These are phyloP conservation scores for Pleomassaria siparia DNA, from an alignment of 2,329 filamentous ascomycete genomes.

Conservation along the genomic window DNA sequence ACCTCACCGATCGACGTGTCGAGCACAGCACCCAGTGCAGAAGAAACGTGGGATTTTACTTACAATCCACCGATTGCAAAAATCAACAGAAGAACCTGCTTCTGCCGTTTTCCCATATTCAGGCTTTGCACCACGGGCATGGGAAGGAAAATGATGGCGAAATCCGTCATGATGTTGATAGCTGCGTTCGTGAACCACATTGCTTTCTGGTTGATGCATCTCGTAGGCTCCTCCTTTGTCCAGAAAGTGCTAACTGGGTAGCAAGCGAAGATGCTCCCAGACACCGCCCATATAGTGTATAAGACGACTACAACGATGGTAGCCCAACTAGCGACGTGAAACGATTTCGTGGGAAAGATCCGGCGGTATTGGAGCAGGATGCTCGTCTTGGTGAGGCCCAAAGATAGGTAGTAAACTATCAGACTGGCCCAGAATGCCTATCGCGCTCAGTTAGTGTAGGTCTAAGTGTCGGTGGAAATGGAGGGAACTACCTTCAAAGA, in stretches of 20 bases:
- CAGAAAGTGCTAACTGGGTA: constrained; percentile 36
- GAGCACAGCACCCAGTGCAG: not conserved
- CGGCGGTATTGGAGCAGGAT: constrained; percentile 37
- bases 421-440: constrained; percentile 37
- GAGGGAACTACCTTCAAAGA: constrained; percentile 25
- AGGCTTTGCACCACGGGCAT: constrained; percentile 38
- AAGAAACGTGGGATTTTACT: constrained; percentile 18
- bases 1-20: not conserved
- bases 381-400: constrained; percentile 36
- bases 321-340: constrained; percentile 25
- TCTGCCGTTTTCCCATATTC: constrained; percentile 38
- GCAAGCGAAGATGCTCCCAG: constrained; percentile 37
- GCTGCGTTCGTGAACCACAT: constrained; percentile 35
- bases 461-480: not conserved
- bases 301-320: constrained; percentile 27
- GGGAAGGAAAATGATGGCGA: constrained; percentile 37
- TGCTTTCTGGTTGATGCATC: constrained; percentile 33
- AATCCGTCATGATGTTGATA: constrained; percentile 38
- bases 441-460: constrained; percentile 4
- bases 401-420: constrained; percentile 36
- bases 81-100: constrained; percentile 38
- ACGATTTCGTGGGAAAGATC: constrained; percentile 32
- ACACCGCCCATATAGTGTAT: constrained; percentile 35
- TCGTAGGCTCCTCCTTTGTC: constrained; percentile 27
- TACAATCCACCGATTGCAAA: constrained; percentile 46